Evolutionary conservation across 805 yeast genomes (phyloP).

Genomic region (Schwanniomyces yamadae): DNA sequence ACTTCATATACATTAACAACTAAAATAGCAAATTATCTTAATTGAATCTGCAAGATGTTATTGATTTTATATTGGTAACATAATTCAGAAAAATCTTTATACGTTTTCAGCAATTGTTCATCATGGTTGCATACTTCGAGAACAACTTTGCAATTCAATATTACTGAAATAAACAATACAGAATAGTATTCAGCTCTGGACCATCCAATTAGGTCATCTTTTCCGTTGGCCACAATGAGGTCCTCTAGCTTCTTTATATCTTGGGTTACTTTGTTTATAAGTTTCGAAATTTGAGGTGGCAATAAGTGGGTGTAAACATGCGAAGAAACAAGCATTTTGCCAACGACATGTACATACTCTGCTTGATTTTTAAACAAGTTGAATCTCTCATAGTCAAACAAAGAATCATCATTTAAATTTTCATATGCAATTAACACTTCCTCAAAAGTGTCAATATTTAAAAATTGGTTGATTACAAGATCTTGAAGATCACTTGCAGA

Average conservation of each 20-base stretch:
- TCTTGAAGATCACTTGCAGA: neutral
- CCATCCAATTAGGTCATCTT: slow-evolving; percentile 17
- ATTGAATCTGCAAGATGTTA: neutral
- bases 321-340: slow-evolving; percentile 1
- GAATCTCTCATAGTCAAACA: slow-evolving; percentile 67
- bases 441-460: neutral
- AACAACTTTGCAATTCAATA: slow-evolving; percentile 4
- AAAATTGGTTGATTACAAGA: neutral
- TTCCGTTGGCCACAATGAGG: slow-evolving; percentile 1
- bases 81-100: neutral
- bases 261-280: neutral
- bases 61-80: neutral
- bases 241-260: slow-evolving; percentile 5
- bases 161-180: slow-evolving; percentile 6
- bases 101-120: neutral
- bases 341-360: neutral
- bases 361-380: slow-evolving; percentile 61
- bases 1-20: neutral
- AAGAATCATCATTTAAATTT: slow-evolving; percentile 23
- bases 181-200: slow-evolving; percentile 10
- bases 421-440: neutral
- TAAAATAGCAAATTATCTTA: neutral
- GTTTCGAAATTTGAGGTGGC: too few species aligned
- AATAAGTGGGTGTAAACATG: neutral
- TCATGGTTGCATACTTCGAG: neutral